Percentiles rank a stretch among this genome's conserved stretches.
phyloP scores from a whole-genome alignment of 1,139 yeast species.

The Saccharomycopsis crataegensis region DNA sequence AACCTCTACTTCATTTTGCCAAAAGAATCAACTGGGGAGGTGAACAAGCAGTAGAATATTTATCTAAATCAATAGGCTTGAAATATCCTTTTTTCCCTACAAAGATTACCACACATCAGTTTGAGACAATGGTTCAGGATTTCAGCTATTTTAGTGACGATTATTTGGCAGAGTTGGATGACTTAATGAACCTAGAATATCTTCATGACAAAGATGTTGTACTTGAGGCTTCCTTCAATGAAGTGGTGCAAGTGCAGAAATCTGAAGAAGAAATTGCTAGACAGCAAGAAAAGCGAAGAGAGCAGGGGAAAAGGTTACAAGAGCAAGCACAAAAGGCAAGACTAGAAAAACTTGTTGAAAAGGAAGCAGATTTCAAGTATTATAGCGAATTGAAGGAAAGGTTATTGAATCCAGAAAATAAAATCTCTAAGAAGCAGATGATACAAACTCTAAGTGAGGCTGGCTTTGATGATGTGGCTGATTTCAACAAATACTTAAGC shows the following conservation, averaged over 20 bases:
- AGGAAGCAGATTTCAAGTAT: slow-evolving; percentile 74
- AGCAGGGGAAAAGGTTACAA: slow-evolving; percentile 82
- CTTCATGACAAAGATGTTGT: slow-evolving; percentile 65
- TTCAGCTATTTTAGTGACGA: slow-evolving; percentile 71
- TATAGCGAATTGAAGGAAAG: slow-evolving; percentile 52
- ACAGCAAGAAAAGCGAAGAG: slow-evolving; percentile 75
- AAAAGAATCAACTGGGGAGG: slow-evolving; percentile 95
- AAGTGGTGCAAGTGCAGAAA: slow-evolving; percentile 57
- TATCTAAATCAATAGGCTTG: slow-evolving; percentile 57
- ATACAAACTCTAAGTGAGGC: slow-evolving; percentile 53
- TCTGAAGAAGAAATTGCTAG: slow-evolving; percentile 74
- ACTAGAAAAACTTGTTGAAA: slow-evolving; percentile 68
- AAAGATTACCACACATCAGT: slow-evolving; percentile 55
- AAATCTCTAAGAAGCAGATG: slow-evolving; percentile 32
- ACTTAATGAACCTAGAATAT: slow-evolving; percentile 51
- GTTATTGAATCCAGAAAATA: slow-evolving; percentile 42
- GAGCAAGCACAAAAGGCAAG: slow-evolving; percentile 88
- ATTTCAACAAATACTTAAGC: slow-evolving; percentile 60
- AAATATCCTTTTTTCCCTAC: slow-evolving; percentile 92
- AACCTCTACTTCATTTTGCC: slow-evolving; percentile 57
- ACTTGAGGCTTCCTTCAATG: slow-evolving; percentile 75
- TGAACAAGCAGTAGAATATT: slow-evolving; percentile 55
- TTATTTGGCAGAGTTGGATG: slow-evolving; percentile 56
- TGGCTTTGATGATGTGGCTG: slow-evolving; percentile 71
- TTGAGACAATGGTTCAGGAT: slow-evolving; percentile 61